Evolutionary conservation across 148 eudicot genomes (phyloP), one percentile per base, ranked within the genome.

Genomic region (Spergularia bocconei): DNA sequence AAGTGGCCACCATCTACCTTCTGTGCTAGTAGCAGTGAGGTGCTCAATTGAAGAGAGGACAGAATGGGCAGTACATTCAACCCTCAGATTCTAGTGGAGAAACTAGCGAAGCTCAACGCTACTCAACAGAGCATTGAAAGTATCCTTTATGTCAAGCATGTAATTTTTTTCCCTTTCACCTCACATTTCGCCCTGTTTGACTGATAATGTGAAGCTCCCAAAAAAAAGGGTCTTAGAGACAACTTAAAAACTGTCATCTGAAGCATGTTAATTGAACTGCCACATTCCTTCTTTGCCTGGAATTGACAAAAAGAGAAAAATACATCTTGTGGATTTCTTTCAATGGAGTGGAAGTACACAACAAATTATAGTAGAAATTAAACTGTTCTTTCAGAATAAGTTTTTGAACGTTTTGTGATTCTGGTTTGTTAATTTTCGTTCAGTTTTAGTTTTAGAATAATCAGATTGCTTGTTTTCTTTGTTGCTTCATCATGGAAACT

Each of bases 121-220:
- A 80, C 98, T 67, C 97, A 94, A 84, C 91, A 90, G 82, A 94
- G 98, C 86, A 94, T 94, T 68, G 98, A 92, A 75, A 91, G 98
- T 94, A 94, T 94, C 98, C 95, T 87, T 68, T 80, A 50, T 48
- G 2, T 69, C 53, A 52, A 0, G 50, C 65, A 33, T 68, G 3
- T 13, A 56, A 0, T 2, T 33, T 20, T 56, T 41, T 44, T 10
- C 7, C 41, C 15, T 14, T 38, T 16, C 36, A 29, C 36, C 36
- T 29, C 36, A 29, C 2, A 17, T 29, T 9, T 19, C 11, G 2
- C 41, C 62, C 11, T 70, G 0, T 23, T 4, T 69, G 15, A 36
- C 11, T 16, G 9, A 53, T 14, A 6, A 11, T 69, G 0, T 48
- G 17, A 11, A 11, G 52, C 25, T 25, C 15, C 36, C 36, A 29